phyloP scores from a whole-genome alignment of 306 rosid genomes.

The Luffa aegyptiaca region DNA sequence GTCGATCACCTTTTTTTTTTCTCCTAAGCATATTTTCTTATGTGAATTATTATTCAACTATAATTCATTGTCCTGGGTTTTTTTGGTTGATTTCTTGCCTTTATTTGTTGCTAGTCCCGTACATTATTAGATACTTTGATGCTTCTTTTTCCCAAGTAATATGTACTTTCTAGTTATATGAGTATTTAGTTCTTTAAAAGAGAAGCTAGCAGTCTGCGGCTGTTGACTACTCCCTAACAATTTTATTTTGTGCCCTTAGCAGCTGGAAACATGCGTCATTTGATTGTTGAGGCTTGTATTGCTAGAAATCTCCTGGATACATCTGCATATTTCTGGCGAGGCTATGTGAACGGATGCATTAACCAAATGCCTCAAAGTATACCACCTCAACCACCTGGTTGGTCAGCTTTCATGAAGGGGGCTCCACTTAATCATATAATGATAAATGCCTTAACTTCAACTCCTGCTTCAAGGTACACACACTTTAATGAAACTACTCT shows the following conservation, averaged over 20 bases:
- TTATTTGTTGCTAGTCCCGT: neutral
- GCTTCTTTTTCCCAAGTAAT: neutral
- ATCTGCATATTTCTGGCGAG: conserved; percentile 84
- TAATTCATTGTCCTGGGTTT: neutral
- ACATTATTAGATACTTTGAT: neutral
- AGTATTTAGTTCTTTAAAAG: neutral
- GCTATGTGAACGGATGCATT: conserved; percentile 65
- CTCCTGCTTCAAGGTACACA: conserved; percentile 87
- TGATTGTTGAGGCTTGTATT: conserved; percentile 94
- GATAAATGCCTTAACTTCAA: conserved; percentile 67
- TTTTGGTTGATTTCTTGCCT: neutral
- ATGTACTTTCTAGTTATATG: neutral
- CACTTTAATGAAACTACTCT: neutral
- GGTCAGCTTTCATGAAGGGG: conserved; percentile 88
- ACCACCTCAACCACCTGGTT: conserved; percentile 67
- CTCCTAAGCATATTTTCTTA: neutral
- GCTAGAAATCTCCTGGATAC: conserved; percentile 79
- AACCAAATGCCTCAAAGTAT: conserved; percentile 70
- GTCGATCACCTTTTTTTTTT: neutral
- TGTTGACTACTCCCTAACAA: neutral
- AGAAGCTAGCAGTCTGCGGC: neutral
- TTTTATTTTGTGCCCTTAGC: conserved; percentile 19
- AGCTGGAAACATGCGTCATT: conserved; percentile 96
- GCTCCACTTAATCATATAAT: conserved; percentile 52
- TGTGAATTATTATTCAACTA: neutral